Base-by-base conservation (phyloP, 495 filamentous ascomycete genomes). In the Coniosporium apollinis region DNA sequence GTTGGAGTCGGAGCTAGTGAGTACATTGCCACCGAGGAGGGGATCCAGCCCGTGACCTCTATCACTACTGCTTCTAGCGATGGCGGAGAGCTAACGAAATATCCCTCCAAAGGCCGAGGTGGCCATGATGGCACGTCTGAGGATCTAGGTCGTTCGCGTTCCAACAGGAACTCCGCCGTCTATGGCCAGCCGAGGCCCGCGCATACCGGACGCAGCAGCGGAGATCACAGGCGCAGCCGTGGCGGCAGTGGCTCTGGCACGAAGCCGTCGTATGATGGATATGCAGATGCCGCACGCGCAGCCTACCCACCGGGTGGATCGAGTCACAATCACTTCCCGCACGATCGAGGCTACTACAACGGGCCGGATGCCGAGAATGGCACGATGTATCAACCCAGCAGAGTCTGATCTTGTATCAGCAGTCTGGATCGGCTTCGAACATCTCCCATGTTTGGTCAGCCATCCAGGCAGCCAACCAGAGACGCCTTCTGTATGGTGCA, bases 281-380 rank as follows among this genome's bases (percentile, higher is more conserved):
- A n/a, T n/a, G 8, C 13, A 7, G 8, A 26, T 7, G 13, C 24
- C 13, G 18, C 30, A 8, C 30, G 2, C 1, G 10, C 11, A 8
- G 1, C 11, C 30, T 8, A 26, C 9, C 2, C 2, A 8, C 1
- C 24, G 24, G 13, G 1, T 26, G 24, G 24, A 9, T 9, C 9
- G 9, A 8, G 24, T 2, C 9, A 26, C 13, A 8, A 9, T 8
- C 30, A 32, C 3, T 32, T 32, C 17, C 30, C 30, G 17, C 30
- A 32, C 17, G 30, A 32, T 8, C 30, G 30, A 16, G 9, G 10
- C 9, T 32, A 32, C 30, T 32, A 32, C 30, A 9, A 32, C 9
- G 30, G 30, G 11, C 30, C 30, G 8, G 30, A 32, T 2, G 30
- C 30, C 30, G 30, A 32, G 30, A 32, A 32, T 16, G 30, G 30